Evolutionary conservation across 306 rosid genomes (phyloP).

Genomic region (Gillenia trifoliata): DNA sequence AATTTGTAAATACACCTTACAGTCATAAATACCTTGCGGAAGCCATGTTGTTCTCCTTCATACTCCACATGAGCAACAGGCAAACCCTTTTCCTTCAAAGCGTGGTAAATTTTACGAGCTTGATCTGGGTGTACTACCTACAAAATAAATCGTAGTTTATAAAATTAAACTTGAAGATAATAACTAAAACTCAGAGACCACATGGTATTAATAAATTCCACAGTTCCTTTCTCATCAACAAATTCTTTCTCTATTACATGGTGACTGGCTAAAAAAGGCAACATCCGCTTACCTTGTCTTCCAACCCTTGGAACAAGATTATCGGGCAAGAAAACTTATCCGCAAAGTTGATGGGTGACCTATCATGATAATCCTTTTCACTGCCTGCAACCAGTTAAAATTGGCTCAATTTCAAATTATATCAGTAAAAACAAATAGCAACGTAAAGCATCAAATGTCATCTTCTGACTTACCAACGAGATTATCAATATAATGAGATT

Average conservation of each 20-base stretch:
- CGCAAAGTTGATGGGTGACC: slow-evolving; percentile 78
- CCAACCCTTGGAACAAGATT: slow-evolving; percentile 89
- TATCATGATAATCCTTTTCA: slow-evolving; percentile 53
- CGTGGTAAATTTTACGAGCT: slow-evolving; percentile 69
- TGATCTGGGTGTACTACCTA: slow-evolving; percentile 88
- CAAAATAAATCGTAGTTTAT: slow-evolving; percentile 5
- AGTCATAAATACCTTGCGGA: slow-evolving; percentile 76
- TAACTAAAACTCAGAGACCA: not conserved
- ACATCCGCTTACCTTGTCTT: slow-evolving; percentile 66
- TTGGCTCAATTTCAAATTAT: slow-evolving; percentile 1
- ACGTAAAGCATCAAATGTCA: slow-evolving; percentile 2
- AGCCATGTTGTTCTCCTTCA: slow-evolving; percentile 97
- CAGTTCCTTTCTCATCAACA: not conserved
- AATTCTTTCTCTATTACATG: not conserved
- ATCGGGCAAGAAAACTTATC: slow-evolving; percentile 83
- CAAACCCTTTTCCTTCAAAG: slow-evolving; percentile 78
- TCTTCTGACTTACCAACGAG: slow-evolving; percentile 65
- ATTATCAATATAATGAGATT: slow-evolving; percentile 68
- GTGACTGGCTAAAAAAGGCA: not conserved
- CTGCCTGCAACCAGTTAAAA: slow-evolving; percentile 52
- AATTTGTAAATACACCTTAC: not conserved
- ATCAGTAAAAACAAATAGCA: not conserved
- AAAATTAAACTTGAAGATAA: not conserved
- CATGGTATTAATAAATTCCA: not conserved
- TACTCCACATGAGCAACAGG: slow-evolving; percentile 92